Evolutionary conservation across 441 rosid genomes (phyloP), one percentile per base, ranked within the genome.

Genomic region (Populus hybrid): DNA sequence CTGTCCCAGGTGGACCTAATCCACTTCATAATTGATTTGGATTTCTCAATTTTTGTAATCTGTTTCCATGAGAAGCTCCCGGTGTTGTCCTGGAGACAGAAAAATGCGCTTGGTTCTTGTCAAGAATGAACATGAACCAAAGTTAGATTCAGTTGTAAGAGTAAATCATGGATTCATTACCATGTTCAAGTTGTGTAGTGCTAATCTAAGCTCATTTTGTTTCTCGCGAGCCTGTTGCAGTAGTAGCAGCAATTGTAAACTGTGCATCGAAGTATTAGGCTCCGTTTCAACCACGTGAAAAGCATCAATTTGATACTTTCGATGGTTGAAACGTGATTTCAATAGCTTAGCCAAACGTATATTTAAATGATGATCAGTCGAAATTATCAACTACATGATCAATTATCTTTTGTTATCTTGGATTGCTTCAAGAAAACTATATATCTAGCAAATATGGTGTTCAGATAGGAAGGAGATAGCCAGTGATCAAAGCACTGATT

Each of bases 1-100:
- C n/a, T 57, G 91, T 88, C 34, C 89, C 91, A 1, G 80, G 82
- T n/a, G 91, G 91, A 67, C 89, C 89, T 5, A 88, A 88, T 73
- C 89, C 88, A 10, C 87, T 88, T 74, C 91, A 88, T 77, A 88
- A 88, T 67, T 88, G 76, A 83, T 30, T 69, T 8, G 50, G 71
- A 6, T 72, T 67, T 79, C 21, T 61, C 11, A 30, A 3, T 8
- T 69, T 69, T 5, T 61, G 8, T 11, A 34, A 36, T 12, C 28
- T 74, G 32, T 70, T 76, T 69, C 14, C 24, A 57, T 23, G 67
- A 69, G 12, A 64, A 28, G n/a, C 32, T 30, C 32, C 9, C 46
- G 6, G 4, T 14, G 5, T 8, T 63, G 9, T 12, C 23, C 32
- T 18, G 79, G 38, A 63, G 50, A 66, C 36, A 76, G 70, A 76